Percentiles rank a stretch among this genome's conserved stretches.
Conservation (phyloP, 352 stramenopile genomes). For the Phytopythium boreale region DNA sequence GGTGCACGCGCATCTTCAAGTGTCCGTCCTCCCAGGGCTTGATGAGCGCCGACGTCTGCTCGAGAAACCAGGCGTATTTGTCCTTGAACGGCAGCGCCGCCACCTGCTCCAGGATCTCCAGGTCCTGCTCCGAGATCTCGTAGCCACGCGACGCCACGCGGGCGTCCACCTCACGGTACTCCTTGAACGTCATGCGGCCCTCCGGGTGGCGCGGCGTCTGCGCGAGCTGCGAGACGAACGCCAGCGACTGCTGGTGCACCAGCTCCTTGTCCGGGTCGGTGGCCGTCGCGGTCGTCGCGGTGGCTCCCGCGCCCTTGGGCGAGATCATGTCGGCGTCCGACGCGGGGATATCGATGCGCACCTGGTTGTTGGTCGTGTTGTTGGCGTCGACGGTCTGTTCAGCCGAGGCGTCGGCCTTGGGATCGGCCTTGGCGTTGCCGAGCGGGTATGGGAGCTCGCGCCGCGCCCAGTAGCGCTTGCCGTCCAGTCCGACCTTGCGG, state of each 20-base stretch:
- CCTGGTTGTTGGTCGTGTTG: neutral
- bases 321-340: slow-evolving; percentile 45
- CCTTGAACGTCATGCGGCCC: slow-evolving; percentile 86
- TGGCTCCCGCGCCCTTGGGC: slow-evolving; percentile 9
- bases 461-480: slow-evolving; percentile 83
- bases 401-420: slow-evolving; percentile 8
- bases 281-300: neutral
- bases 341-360: slow-evolving; percentile 42
- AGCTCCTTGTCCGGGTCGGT: slow-evolving; percentile 51
- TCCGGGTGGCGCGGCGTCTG: slow-evolving; percentile 79
- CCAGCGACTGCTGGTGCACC: slow-evolving; percentile 76
- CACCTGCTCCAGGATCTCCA: slow-evolving; percentile 86
- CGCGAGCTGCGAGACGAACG: slow-evolving; percentile 83
- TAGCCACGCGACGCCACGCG: slow-evolving; percentile 81
- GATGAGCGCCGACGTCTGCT: slow-evolving; percentile 61
- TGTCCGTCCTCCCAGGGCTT: slow-evolving; percentile 74
- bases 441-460: slow-evolving; percentile 55
- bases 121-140: slow-evolving; percentile 85
- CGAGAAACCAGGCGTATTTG: slow-evolving; percentile 85
- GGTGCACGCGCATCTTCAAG: slow-evolving; percentile 76
- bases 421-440: slow-evolving; percentile 27
- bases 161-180: slow-evolving; percentile 85
- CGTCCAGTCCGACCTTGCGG: slow-evolving; percentile 74
- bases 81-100: slow-evolving; percentile 73
- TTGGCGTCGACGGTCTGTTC: slow-evolving; percentile 7